phyloP scores from a whole-genome alignment of 139 green algal genomes.

The Picochlorum sp. region DNA sequence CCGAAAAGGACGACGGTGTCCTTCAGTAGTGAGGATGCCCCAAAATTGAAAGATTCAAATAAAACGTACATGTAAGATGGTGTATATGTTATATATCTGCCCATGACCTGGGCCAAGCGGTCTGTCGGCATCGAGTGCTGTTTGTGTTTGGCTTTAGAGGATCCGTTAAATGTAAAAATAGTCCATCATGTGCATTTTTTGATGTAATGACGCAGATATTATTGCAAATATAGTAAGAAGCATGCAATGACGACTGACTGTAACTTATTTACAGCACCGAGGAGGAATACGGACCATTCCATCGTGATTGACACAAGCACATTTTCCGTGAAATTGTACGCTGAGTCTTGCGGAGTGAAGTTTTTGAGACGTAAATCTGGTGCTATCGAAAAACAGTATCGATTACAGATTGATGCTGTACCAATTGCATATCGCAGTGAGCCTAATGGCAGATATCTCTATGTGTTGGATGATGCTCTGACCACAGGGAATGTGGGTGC shows the following conservation, averaged over 20 bases:
- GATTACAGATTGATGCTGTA: constrained; percentile 55
- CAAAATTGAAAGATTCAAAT: no score
- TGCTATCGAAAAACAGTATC: constrained; percentile 56
- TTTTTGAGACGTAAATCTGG: constrained; percentile 43
- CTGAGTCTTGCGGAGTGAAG: constrained; percentile 44
- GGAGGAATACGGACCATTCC: constrained; percentile 53
- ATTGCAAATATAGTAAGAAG: constrained; percentile 74
- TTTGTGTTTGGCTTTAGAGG: no score
- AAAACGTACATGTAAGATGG: no score
- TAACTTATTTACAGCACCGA: constrained; percentile 57
- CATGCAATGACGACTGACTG: constrained; percentile 71
- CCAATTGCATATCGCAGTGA: constrained; percentile 67
- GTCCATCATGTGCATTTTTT: neutral
- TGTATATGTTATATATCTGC: no score
- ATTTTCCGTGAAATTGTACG: constrained; percentile 52
- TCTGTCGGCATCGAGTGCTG: no score
- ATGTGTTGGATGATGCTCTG: constrained; percentile 62
- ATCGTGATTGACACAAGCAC: constrained; percentile 52
- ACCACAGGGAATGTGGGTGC: constrained; percentile 42
- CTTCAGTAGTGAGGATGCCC: no score
- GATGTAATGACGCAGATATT: constrained; percentile 30
- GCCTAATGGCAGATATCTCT: constrained; percentile 43
- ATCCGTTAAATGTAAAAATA: neutral
- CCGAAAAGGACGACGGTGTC: no score
- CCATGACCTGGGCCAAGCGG: no score